Percentiles rank a stretch among this genome's conserved stretches.
phyloP scores from a whole-genome alignment of 2,329 filamentous ascomycete species.

The Xylariales sp. region DNA sequence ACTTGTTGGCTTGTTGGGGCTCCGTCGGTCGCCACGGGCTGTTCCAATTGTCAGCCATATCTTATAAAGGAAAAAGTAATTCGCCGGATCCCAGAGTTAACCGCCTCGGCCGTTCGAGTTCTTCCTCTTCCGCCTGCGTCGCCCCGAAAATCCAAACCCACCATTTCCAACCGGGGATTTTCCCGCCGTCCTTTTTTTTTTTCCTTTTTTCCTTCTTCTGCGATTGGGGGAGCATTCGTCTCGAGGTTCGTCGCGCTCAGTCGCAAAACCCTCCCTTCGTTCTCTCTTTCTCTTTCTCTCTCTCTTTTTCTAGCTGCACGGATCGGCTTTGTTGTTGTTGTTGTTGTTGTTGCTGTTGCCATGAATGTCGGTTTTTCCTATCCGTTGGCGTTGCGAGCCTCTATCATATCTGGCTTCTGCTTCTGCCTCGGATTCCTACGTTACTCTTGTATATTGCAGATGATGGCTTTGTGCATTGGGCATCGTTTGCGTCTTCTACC shows the following conservation, averaged over 20 bases:
- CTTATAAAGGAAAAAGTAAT: conserved; percentile 39
- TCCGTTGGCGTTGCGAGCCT: conserved; percentile 2
- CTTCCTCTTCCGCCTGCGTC: conserved; percentile 41
- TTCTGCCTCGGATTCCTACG: conserved; percentile 1
- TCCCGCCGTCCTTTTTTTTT: background rate
- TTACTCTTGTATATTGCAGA: conserved; percentile 13
- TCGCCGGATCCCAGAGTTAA: conserved; percentile 35
- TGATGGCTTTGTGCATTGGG: conserved; percentile 6
- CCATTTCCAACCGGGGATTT: conserved; percentile 1
- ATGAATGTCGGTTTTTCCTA: conserved; percentile 12
- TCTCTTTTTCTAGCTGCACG: background rate
- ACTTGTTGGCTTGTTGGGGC: conserved; percentile 11
- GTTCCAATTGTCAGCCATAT: conserved; percentile 27
- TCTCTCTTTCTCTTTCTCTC: background rate
- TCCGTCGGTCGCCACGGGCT: conserved; percentile 21
- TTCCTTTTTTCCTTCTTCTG: conserved; percentile 21
- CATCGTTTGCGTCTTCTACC: background rate
- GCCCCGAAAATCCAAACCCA: conserved; percentile 23
- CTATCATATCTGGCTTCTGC: conserved; percentile 6
- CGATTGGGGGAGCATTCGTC: conserved; percentile 26
- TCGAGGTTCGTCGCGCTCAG: conserved; percentile 35
- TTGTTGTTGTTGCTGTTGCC: background rate
- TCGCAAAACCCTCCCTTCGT: conserved; percentile 13
- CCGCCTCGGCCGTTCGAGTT: conserved; percentile 38
- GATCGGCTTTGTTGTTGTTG: background rate